Evolutionary conservation across 2,329 filamentous ascomycete species (phyloP), one percentile per base, ranked within the genome.

Genomic region (Colletotrichum sp.): DNA sequence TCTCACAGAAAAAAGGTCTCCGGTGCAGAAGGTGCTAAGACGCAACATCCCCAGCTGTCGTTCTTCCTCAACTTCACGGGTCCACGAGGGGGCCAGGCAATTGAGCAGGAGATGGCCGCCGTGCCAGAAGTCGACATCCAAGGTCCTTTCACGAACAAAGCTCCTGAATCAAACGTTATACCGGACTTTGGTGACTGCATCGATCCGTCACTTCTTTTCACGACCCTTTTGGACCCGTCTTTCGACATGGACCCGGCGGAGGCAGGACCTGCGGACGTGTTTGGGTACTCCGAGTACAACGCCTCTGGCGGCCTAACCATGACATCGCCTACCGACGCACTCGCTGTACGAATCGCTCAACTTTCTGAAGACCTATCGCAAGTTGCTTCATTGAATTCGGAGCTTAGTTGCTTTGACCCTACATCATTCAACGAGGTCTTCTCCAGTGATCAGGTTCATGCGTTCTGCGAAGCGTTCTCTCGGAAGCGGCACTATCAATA

Each of bases 1-100:
- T 21, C n/a, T 13, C 43, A 52, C 2, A 48, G n/a, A 3, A 0
- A 3, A 13, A 13, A 21, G 6, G 9, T 2, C 18, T 5, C 43
- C 2, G n/a, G 5, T 7, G 0, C 43, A 2, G 3, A 4, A n/a
- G 5, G 1, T 4, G 18, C 18, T 4, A 1, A 2, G 1, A 48
- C 10, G n/a, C 43, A 21, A 52, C n/a, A 52, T 3, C 3, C n/a
- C 0, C 43, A 52, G 0, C 0, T 52, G 43, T 21, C 43, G 43
- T 52, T 52, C 43, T 52, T 52, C 2, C 43, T 52, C 43, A 21
- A 21, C n/a, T 52, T 52, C 43, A 52, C 43, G n/a, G 43, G 43
- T 8, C n/a, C 43, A 21, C n/a, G 43, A 52, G 43, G 43, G 1
- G n/a, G 43, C 10, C 1, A 13, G 10, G n/a, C n/a, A 0, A 52